These are phyloP conservation scores for Podaxis sp. DNA, from an alignment of 768 basidiomycete genomes.

Conservation along the genomic window DNA sequence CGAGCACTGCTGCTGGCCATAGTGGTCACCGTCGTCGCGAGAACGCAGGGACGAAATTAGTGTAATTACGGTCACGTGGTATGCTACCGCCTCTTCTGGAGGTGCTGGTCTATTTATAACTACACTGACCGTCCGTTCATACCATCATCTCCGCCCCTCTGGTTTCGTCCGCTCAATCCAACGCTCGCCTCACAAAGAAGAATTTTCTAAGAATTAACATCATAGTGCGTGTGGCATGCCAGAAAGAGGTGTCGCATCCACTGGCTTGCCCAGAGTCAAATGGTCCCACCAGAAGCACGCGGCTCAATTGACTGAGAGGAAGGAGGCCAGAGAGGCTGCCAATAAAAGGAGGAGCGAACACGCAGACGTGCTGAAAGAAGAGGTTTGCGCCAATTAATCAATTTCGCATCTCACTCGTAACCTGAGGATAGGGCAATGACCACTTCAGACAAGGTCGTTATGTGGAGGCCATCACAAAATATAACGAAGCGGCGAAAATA, in stretches of 20 bases:
- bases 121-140: background rate
- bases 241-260: background rate
- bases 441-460: constrained; percentile 32
- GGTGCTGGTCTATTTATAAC: background rate
- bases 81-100: background rate
- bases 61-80: background rate
- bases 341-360: background rate
- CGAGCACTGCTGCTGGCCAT: constrained; percentile 1
- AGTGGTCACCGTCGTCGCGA: background rate
- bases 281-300: background rate
- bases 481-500: constrained; percentile 26
- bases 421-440: constrained; percentile 30
- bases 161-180: too few species aligned
- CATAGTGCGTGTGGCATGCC: background rate
- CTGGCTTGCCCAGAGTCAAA: background rate
- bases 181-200: too few species aligned
- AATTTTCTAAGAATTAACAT: too few species aligned
- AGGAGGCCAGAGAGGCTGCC: background rate
- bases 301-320: background rate
- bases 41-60: too few species aligned
- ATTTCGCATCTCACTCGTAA: background rate
- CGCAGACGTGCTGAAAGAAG: constrained; percentile 18
- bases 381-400: constrained; percentile 12
- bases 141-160: too few species aligned
- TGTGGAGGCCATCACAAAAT: constrained; percentile 26